Percentiles rank a stretch among this genome's conserved stretches.
Evolutionary conservation across 2,329 filamentous ascomycete species (phyloP).

Genomic region (Sclerotinia minor): DNA sequence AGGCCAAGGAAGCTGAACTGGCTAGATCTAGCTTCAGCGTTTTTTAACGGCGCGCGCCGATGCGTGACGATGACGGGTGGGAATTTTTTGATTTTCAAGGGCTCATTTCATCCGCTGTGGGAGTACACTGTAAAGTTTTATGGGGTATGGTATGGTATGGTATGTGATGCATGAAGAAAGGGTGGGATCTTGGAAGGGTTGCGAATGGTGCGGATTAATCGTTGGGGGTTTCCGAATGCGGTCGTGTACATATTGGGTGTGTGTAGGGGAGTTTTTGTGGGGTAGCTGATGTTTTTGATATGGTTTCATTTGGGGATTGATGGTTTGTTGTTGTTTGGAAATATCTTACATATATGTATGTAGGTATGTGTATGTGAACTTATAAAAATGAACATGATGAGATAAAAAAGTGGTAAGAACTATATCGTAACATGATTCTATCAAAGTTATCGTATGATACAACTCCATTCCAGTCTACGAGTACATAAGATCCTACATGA

Average conservation of each 20-base stretch:
- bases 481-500: background rate
- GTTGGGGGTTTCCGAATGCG: background rate
- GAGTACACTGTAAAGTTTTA: background rate
- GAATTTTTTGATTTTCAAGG: background rate
- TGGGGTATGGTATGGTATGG: background rate
- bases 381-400: background rate
- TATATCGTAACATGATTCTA: background rate
- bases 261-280: background rate
- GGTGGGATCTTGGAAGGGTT: background rate
- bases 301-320: background rate
- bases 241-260: background rate
- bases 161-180: background rate
- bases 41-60: slow-evolving; percentile 9
- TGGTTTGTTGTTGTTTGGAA: background rate
- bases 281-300: background rate
- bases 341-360: background rate
- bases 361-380: background rate
- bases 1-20: background rate
- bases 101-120: background rate
- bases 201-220: slow-evolving; percentile 3
- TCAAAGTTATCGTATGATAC: background rate
- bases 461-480: background rate
- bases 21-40: slow-evolving; percentile 2
- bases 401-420: background rate
- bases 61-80: background rate